A percentile compares a stretch with the other conserved stretches of the same genome.
These are phyloP conservation scores for Zanthoxylum bungeanum DNA, from an alignment of 345 rosid genomes.

Conservation along the genomic window DNA sequence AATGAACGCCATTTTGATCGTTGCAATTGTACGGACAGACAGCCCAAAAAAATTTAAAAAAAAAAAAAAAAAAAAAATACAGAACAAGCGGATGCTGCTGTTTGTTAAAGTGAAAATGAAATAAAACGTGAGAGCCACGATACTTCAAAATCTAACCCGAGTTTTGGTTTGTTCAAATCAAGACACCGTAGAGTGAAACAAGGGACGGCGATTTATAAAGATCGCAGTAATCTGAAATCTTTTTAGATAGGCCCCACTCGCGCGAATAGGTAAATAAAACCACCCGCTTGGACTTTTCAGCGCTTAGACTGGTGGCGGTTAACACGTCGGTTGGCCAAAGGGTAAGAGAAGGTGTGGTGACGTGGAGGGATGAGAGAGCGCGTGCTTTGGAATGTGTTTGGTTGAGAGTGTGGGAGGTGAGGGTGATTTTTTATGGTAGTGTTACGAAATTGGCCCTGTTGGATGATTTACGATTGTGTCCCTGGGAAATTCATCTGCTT, in stretches of 20 bases:
- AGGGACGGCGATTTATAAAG: constrained; percentile 21
- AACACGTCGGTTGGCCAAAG: constrained; percentile 37
- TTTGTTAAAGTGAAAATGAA: background rate
- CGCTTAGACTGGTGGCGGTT: background rate
- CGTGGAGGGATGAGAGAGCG: background rate
- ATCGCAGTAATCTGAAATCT: background rate
- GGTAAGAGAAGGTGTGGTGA: background rate
- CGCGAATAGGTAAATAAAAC: background rate
- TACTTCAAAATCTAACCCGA: background rate
- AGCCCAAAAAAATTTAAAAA: background rate
- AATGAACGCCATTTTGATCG: constrained; percentile 28
- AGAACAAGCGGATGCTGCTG: background rate
- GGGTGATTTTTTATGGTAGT: background rate
- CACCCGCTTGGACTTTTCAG: constrained; percentile 8
- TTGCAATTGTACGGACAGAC: background rate
- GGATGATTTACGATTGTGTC: constrained; percentile 6
- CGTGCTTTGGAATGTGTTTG: background rate
- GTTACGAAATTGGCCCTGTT: background rate
- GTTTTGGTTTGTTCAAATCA: constrained; percentile 8
- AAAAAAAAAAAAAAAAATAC: background rate
- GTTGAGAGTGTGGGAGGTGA: background rate
- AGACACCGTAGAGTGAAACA: constrained; percentile 7
- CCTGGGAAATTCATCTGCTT: background rate
- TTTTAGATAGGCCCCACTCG: background rate
- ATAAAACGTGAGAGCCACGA: background rate